Conservation (phyloP, 148 eudicot species). For the Nyssa sinensis region DNA sequence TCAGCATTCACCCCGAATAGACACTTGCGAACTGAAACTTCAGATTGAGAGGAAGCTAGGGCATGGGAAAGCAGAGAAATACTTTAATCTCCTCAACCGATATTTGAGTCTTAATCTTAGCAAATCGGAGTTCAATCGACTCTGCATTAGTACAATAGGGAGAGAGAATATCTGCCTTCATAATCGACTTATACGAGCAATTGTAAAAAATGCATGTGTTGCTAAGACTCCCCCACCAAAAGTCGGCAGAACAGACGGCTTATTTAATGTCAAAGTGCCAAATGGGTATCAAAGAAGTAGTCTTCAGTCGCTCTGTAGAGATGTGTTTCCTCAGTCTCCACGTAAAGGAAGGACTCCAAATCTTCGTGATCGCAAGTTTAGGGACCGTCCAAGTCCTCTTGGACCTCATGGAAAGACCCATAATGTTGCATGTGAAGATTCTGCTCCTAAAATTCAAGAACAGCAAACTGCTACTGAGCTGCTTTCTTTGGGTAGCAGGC, state of each 20-base stretch:
- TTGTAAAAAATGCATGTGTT: constrained; percentile 55
- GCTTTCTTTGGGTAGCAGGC: constrained; percentile 65
- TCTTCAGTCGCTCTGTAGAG: constrained; percentile 56
- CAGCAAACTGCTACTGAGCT: constrained; percentile 71
- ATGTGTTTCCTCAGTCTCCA: constrained; percentile 56
- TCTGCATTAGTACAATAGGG: constrained; percentile 53
- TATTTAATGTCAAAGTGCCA: constrained; percentile 38
- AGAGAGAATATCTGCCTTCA: constrained; percentile 71
- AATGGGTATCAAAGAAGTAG: constrained; percentile 60
- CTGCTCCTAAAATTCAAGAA: constrained; percentile 42
- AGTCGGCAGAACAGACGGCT: constrained; percentile 23
- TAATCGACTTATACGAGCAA: constrained; percentile 61
- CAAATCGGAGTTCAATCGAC: constrained; percentile 59
- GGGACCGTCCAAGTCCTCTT: constrained; percentile 69
- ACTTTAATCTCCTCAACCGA: constrained; percentile 48
- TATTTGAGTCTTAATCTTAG: constrained; percentile 42
- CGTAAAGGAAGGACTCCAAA: constrained; percentile 58
- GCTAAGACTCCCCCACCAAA: constrained; percentile 57
- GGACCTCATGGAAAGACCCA: constrained; percentile 67
- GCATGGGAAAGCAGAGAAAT: constrained; percentile 49
- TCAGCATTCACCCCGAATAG: constrained; percentile 59
- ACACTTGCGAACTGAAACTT: constrained; percentile 48
- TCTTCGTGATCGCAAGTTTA: constrained; percentile 48
- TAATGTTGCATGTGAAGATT: constrained; percentile 31
- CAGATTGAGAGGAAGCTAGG: constrained; percentile 63